A percentile compares a stretch with the other conserved stretches of the same genome.
These are phyloP conservation scores for Athelia psychrophila DNA, from an alignment of 1,284 basidiomycete species.

Conservation along the genomic window DNA sequence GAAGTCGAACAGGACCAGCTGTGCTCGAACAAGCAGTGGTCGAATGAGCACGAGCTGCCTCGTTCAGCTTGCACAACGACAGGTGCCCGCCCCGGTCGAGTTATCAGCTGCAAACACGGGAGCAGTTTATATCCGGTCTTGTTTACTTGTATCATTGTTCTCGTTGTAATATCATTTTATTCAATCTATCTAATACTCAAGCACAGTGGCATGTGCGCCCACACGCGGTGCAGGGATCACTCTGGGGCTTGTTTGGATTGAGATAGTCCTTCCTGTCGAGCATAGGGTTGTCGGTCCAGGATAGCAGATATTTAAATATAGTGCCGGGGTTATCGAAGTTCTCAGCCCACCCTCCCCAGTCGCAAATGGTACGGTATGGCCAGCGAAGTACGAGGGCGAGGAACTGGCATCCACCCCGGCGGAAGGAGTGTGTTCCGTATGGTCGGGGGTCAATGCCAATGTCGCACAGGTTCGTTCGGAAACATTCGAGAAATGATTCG, in stretches of 20 bases:
- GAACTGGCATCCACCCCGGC: conserved; percentile 26
- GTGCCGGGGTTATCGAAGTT: conserved; percentile 27
- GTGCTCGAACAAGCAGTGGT: no score
- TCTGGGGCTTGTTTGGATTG: conserved; percentile 18
- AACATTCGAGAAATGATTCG: conserved; percentile 28
- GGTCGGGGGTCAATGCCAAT: conserved; percentile 22
- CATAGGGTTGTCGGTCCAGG: conserved; percentile 29
- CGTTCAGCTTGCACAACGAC: no score
- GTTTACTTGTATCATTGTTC: no score
- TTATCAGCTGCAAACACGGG: no score
- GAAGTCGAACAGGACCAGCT: no score
- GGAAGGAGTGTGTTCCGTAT: conserved; percentile 31
- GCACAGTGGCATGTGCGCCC: conserved; percentile 28
- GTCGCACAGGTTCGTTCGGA: conserved; percentile 30
- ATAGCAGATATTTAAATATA: conserved; percentile 34
- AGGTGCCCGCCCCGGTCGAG: no score
- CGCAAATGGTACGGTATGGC: conserved; percentile 26
- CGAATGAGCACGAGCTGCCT: no score
- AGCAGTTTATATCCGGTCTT: no score
- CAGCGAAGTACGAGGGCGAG: conserved; percentile 12
- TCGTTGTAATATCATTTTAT: no score
- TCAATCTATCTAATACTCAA: neutral
- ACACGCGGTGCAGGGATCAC: conserved; percentile 23
- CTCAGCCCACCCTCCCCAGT: conserved; percentile 35
- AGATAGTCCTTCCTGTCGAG: conserved; percentile 27